Evolutionary conservation across 2,329 filamentous ascomycete species (phyloP).

Genomic region (Colletotrichum tamarilloi): DNA sequence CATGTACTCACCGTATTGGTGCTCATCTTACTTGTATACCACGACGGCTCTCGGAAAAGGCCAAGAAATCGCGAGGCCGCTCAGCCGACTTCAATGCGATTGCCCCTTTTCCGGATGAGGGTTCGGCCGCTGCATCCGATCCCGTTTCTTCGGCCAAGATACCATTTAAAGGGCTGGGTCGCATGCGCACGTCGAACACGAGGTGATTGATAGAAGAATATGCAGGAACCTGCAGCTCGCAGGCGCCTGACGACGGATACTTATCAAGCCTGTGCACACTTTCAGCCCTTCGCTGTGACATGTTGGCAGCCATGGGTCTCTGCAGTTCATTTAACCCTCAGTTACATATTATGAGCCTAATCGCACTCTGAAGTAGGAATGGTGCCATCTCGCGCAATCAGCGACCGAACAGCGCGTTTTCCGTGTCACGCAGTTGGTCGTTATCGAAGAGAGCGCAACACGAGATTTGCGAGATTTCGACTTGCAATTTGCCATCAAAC

Average conservation of each 20-base stretch:
- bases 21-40: no score
- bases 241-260: neutral
- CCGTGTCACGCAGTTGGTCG: neutral
- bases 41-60: neutral
- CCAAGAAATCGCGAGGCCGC: neutral
- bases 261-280: neutral
- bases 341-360: neutral
- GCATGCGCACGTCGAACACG: conserved; percentile 7
- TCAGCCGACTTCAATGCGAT: neutral
- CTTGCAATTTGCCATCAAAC: neutral
- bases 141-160: neutral
- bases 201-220: neutral
- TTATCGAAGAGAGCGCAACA: neutral
- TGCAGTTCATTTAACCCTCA: neutral
- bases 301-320: neutral
- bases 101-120: neutral
- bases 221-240: conserved; percentile 11
- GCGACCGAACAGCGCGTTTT: neutral
- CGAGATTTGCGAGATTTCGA: neutral
- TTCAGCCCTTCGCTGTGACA: neutral
- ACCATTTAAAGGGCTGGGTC: neutral
- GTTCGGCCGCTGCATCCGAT: conserved; percentile 13
- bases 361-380: neutral
- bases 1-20: neutral
- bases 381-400: conserved; percentile 17